These are phyloP conservation scores for Candida maris DNA, from an alignment of 805 yeast genomes.

Conservation along the genomic window DNA sequence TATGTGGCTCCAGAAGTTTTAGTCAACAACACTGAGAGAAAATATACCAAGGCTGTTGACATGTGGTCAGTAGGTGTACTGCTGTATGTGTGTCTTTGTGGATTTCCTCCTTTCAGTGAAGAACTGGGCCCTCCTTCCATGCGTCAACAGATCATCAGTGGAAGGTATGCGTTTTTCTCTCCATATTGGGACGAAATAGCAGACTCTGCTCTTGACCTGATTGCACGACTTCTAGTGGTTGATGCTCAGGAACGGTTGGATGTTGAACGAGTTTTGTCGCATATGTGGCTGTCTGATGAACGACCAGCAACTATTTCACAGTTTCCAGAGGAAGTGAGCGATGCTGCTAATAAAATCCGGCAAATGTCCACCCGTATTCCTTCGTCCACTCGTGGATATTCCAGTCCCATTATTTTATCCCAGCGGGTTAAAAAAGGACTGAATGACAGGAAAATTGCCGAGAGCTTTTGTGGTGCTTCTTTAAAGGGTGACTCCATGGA, in stretches of 20 bases:
- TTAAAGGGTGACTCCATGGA: neutral
- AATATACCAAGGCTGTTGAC: slow-evolving; percentile 70
- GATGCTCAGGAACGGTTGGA: slow-evolving; percentile 44
- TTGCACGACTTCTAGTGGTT: slow-evolving; percentile 56
- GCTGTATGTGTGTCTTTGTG: slow-evolving; percentile 73
- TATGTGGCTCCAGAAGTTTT: slow-evolving; percentile 82
- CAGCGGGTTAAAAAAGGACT: slow-evolving; percentile 24
- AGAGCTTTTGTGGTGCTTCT: slow-evolving; percentile 7
- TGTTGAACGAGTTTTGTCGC: slow-evolving; percentile 37
- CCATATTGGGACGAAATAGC: slow-evolving; percentile 76
- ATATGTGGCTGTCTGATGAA: slow-evolving; percentile 36
- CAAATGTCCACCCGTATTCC: slow-evolving; percentile 25
- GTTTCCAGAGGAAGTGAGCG: neutral
- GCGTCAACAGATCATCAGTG: slow-evolving; percentile 68
- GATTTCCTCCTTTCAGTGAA: slow-evolving; percentile 83
- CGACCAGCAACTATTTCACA: neutral
- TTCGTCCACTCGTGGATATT: slow-evolving; percentile 21
- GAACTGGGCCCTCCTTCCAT: slow-evolving; percentile 76
- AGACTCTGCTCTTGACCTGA: slow-evolving; percentile 63
- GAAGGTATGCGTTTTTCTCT: slow-evolving; percentile 68
- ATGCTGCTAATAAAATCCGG: slow-evolving; percentile 9
- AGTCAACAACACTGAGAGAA: slow-evolving; percentile 45
- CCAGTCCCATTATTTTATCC: slow-evolving; percentile 27
- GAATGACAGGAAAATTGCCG: slow-evolving; percentile 22
- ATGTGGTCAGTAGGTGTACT: slow-evolving; percentile 82